phyloP scores from a whole-genome alignment of 2,329 filamentous ascomycete species.

The Xylaria sp. region DNA sequence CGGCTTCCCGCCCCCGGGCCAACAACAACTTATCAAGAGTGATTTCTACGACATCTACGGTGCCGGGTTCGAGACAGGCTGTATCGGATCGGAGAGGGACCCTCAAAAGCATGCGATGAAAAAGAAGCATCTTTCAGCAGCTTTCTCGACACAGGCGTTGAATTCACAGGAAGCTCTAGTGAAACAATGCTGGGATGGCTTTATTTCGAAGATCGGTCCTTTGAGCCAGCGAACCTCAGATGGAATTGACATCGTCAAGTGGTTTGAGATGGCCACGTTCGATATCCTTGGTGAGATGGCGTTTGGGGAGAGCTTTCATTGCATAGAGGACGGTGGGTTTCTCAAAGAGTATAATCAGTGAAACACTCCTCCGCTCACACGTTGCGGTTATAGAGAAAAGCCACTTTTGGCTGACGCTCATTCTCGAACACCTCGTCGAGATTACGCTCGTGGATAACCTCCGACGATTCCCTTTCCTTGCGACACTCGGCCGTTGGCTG shows the following conservation, averaged over 20 bases:
- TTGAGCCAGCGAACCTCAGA: constrained; percentile 4
- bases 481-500: constrained; percentile 8
- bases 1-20: constrained; percentile 24
- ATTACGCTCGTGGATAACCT: constrained; percentile 36
- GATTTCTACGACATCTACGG: constrained; percentile 40
- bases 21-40: constrained; percentile 31
- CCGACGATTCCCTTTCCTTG: constrained; percentile 23
- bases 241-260: constrained; percentile 34
- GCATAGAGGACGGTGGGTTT: constrained; percentile 29
- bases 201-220: constrained; percentile 28
- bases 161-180: constrained; percentile 32
- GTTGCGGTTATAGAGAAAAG: constrained; percentile 8
- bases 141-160: constrained; percentile 32
- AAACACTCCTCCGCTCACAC: neutral
- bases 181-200: constrained; percentile 26
- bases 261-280: constrained; percentile 36
- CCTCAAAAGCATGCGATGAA: constrained; percentile 30
- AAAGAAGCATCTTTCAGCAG: constrained; percentile 34
- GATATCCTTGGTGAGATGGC: constrained; percentile 39
- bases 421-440: constrained; percentile 28
- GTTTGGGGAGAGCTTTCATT: constrained; percentile 36
- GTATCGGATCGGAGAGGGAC: constrained; percentile 37
- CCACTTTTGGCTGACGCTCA: constrained; percentile 36
- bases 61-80: constrained; percentile 31
- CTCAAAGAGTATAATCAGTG: neutral